Percentiles rank a stretch among this genome's conserved stretches.
Evolutionary conservation across 768 basidiomycete species (phyloP).

Genomic region (Pulveroboletus ravenelii): DNA sequence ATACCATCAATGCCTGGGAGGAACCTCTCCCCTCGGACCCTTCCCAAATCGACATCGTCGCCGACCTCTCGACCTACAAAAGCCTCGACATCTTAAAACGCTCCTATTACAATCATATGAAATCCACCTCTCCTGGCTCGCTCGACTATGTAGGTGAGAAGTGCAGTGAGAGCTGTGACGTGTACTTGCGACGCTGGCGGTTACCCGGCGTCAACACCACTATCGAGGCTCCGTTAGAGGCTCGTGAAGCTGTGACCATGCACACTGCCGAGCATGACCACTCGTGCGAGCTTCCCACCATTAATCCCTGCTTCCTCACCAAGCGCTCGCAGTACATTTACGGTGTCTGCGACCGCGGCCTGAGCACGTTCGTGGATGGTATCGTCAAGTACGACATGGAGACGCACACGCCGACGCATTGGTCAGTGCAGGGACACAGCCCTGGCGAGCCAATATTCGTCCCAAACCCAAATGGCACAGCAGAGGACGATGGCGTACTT

Average conservation of each 20-base stretch:
- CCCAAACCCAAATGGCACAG: constrained; percentile 22
- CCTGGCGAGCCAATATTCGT: constrained; percentile 38
- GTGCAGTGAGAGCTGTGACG: constrained; percentile 9
- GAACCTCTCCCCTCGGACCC: constrained; percentile 18
- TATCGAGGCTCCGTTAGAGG: constrained; percentile 9
- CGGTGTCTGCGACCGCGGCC: constrained; percentile 24
- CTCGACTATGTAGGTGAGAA: constrained; percentile 25
- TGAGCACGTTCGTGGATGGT: constrained; percentile 32
- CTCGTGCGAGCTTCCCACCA: constrained; percentile 34
- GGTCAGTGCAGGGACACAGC: constrained; percentile 28
- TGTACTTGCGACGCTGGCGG: constrained; percentile 30
- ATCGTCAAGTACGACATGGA: constrained; percentile 35
- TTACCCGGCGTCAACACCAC: constrained; percentile 24
- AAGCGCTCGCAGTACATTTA: constrained; percentile 32
- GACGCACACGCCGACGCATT: constrained; percentile 19
- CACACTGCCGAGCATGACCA: constrained; percentile 24
- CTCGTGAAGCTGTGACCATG: constrained; percentile 16
- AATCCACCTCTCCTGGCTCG: constrained; percentile 21
- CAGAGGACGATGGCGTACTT: constrained; percentile 36
- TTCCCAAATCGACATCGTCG: constrained; percentile 28
- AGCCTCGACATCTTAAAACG: constrained; percentile 30
- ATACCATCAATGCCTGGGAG: constrained; percentile 39
- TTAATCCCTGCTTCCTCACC: constrained; percentile 30
- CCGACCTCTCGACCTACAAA: constrained; percentile 35
- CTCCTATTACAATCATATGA: constrained; percentile 30